Conservation (phyloP, 1,139 yeast species). For the Debaryomycetaceae sp. region DNA sequence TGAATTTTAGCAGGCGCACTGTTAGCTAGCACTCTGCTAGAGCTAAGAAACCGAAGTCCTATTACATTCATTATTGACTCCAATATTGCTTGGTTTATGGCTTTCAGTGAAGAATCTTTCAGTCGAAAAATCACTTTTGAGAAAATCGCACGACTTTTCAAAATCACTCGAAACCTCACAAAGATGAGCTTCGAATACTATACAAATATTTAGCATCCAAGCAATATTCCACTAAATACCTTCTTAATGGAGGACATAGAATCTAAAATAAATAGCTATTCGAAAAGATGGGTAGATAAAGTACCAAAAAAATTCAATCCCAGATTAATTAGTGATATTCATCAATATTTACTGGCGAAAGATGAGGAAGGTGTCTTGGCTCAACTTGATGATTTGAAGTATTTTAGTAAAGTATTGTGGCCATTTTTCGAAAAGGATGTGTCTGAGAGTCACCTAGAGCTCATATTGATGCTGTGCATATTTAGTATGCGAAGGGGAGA, state of each 20-base stretch:
- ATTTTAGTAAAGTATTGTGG: slow-evolving; percentile 36
- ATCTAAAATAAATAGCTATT: slow-evolving; percentile 6
- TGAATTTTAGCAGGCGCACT: slow-evolving; percentile 11
- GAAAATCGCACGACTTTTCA: not conserved
- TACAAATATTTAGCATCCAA: not conserved
- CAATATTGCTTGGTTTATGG: too few relatives aligned
- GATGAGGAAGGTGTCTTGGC: slow-evolving; percentile 8
- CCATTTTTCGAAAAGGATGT: slow-evolving; percentile 34
- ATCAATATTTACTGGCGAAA: slow-evolving; percentile 11
- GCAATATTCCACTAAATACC: not conserved
- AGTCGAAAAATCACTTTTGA: not conserved
- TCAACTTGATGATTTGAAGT: slow-evolving; percentile 17
- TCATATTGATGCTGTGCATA: slow-evolving; percentile 20
- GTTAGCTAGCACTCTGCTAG: not conserved
- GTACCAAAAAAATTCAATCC: slow-evolving; percentile 15
- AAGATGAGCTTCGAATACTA: not conserved
- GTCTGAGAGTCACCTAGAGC: slow-evolving; percentile 36
- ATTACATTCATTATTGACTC: not conserved
- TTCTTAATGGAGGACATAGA: not conserved
- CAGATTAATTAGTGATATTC: slow-evolving; percentile 20
- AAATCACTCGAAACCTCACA: not conserved
- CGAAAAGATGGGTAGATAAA: slow-evolving; percentile 19
- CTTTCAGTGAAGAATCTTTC: not conserved
- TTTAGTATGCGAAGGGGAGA: slow-evolving; percentile 7
- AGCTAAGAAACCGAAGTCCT: slow-evolving; percentile 1